phyloP scores from a whole-genome alignment of 306 rosid species.

The Acacia confusa region DNA sequence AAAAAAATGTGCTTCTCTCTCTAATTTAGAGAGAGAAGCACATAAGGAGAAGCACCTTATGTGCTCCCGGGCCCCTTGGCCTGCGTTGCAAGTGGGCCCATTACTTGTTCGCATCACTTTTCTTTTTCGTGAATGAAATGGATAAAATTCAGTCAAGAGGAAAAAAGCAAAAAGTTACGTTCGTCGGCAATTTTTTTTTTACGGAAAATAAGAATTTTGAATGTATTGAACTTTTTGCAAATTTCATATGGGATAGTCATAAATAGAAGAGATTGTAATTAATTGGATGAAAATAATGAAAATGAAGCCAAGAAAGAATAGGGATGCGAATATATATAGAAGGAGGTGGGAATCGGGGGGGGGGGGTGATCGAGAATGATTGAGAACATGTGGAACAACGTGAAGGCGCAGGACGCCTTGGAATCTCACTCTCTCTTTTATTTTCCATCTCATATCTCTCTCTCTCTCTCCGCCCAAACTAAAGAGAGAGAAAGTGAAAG shows the following conservation, averaged over 20 bases:
- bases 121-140: background rate
- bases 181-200: background rate
- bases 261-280: too few relatives aligned
- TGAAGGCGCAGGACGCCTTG: constrained; percentile 39
- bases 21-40: too few relatives aligned
- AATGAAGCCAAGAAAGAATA: too few relatives aligned
- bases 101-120: background rate
- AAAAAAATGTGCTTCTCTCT: too few relatives aligned
- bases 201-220: too few relatives aligned
- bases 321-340: too few relatives aligned
- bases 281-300: too few relatives aligned
- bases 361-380: constrained; percentile 30
- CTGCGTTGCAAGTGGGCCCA: background rate
- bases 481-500: constrained; percentile 47
- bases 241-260: too few relatives aligned
- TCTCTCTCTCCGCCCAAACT: background rate
- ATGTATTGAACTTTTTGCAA: too few relatives aligned
- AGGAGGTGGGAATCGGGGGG: background rate
- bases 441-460: constrained; percentile 5
- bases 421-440: constrained; percentile 41
- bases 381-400: constrained; percentile 61
- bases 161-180: background rate
- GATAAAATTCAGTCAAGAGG: background rate
- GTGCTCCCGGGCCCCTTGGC: background rate
- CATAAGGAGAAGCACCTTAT: too few relatives aligned